Evolutionary conservation across 2,329 filamentous ascomycete species (phyloP).

Genomic region (Mollisia scopiformis): DNA sequence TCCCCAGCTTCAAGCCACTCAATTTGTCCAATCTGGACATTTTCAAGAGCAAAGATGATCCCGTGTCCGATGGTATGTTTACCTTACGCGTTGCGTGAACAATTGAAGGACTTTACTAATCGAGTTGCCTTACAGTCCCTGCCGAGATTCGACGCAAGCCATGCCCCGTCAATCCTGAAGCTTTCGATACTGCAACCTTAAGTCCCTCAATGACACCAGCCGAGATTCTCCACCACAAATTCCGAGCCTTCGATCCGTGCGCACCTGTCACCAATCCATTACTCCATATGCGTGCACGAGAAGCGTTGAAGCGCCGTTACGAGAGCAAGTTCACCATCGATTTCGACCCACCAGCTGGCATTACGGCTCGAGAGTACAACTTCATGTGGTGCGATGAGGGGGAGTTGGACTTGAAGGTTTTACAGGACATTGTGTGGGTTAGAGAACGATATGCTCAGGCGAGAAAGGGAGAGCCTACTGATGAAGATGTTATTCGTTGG

Average conservation of each 20-base stretch:
- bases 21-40: slow-evolving; percentile 8
- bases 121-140: neutral
- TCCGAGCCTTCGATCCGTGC: neutral
- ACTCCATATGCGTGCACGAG: neutral
- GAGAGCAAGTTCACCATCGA: slow-evolving; percentile 11
- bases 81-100: too few relatives aligned
- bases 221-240: neutral
- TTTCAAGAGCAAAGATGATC: neutral
- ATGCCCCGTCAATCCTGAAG: neutral
- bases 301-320: neutral
- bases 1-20: slow-evolving; percentile 9
- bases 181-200: neutral
- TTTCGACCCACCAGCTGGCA: neutral
- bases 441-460: slow-evolving; percentile 18
- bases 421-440: slow-evolving; percentile 24
- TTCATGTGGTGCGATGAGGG: slow-evolving; percentile 16
- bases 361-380: slow-evolving; percentile 6
- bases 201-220: neutral
- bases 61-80: slow-evolving; percentile 1
- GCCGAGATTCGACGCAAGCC: neutral
- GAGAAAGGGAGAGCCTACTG: slow-evolving; percentile 12
- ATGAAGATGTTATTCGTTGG: slow-evolving; percentile 20
- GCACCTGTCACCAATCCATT: neutral
- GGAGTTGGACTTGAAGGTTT: slow-evolving; percentile 19
- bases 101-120: neutral